A percentile compares a stretch with the other conserved stretches of the same genome.
Evolutionary conservation across 441 rosid genomes (phyloP).

Genomic region (Lepidium campestre): DNA sequence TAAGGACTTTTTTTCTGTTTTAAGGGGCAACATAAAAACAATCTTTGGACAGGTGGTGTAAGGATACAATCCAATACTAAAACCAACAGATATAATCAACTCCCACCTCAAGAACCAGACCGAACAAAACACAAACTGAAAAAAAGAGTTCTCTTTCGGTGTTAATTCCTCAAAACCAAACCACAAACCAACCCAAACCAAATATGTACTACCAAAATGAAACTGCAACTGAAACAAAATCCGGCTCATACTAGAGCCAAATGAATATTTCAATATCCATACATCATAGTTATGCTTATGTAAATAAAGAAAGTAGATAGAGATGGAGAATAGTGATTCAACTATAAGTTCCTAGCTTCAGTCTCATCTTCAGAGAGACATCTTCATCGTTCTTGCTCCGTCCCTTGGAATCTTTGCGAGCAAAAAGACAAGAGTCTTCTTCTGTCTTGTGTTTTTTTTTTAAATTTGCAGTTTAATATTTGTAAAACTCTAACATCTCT

Average conservation of each 20-base stretch:
- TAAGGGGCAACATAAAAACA: not conserved
- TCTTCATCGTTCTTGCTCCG: not conserved
- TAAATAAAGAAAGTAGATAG: not conserved
- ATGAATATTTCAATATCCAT: not conserved
- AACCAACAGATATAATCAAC: not conserved
- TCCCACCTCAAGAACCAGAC: not conserved
- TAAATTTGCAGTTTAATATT: not conserved
- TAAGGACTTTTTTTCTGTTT: too few relatives aligned
- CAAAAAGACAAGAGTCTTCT: not conserved
- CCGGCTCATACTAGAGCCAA: not conserved
- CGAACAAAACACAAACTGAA: not conserved
- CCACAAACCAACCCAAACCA: not conserved
- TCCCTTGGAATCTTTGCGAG: not conserved
- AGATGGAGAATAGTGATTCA: not conserved
- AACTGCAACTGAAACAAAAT: not conserved
- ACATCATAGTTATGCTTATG: not conserved
- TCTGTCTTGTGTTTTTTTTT: not conserved
- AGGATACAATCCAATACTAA: not conserved
- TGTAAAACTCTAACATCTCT: conserved; percentile 81
- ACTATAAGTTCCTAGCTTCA: not conserved
- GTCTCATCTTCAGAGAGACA: not conserved
- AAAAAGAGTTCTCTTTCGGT: not conserved
- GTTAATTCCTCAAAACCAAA: not conserved
- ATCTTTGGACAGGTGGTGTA: not conserved
- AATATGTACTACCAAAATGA: not conserved